Conservation (phyloP, 495 filamentous ascomycete genomes). For the Aspergillus wentii region DNA sequence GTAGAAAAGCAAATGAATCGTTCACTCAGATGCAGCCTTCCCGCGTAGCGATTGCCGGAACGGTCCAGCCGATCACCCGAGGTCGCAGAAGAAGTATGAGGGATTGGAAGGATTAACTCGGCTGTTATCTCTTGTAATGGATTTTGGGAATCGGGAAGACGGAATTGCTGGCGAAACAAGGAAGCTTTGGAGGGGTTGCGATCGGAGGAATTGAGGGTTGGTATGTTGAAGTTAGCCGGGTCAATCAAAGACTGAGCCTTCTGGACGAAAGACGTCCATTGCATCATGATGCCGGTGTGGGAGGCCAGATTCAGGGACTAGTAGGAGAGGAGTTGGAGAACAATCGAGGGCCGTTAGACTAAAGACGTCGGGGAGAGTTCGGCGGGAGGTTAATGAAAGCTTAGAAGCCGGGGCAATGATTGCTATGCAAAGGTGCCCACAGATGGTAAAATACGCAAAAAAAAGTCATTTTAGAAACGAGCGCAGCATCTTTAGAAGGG, state of each 20-base stretch:
- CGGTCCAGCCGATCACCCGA: slow-evolving; percentile 55
- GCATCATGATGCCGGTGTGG: slow-evolving; percentile 54
- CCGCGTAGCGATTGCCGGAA: slow-evolving; percentile 80
- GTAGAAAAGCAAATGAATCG: slow-evolving; percentile 94
- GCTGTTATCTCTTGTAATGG: slow-evolving; percentile 94
- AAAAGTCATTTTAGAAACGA: slow-evolving; percentile 27
- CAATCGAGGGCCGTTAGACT: slow-evolving; percentile 1
- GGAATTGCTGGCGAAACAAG: slow-evolving; percentile 94
- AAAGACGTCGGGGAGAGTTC: slow-evolving; percentile 2
- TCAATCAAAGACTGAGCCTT: slow-evolving; percentile 95
- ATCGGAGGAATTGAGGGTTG: slow-evolving; percentile 62
- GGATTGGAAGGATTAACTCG: slow-evolving; percentile 76
- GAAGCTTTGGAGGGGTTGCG: slow-evolving; percentile 82
- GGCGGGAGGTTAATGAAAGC: slow-evolving; percentile 23
- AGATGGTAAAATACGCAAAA: slow-evolving; percentile 10
- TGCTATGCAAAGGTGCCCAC: slow-evolving; percentile 21
- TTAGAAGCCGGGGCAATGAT: slow-evolving; percentile 13
- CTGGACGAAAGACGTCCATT: slow-evolving; percentile 82
- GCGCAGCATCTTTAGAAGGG: slow-evolving; percentile 19
- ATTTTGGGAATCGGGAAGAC: slow-evolving; percentile 84
- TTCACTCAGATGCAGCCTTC: slow-evolving; percentile 89
- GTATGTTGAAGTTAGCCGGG: slow-evolving; percentile 59
- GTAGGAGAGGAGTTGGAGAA: neutral
- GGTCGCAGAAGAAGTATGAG: slow-evolving; percentile 48
- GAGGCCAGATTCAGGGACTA: neutral